Conservation (phyloP, 2,329 filamentous ascomycete genomes). For the Epichloe amarillans region DNA sequence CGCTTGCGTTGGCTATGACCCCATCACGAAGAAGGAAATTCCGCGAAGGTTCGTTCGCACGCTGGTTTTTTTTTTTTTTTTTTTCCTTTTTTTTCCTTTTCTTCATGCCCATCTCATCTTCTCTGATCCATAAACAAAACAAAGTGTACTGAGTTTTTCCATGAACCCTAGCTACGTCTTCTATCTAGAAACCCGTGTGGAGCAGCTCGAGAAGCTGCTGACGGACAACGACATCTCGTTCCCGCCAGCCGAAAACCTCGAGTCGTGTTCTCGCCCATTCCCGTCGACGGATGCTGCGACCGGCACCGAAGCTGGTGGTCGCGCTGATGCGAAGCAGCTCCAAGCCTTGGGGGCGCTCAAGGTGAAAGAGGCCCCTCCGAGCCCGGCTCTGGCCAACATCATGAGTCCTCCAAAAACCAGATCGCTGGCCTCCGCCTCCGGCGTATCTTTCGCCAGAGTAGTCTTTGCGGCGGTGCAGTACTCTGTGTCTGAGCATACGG, state of each 20-base stretch:
- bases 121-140: not conserved
- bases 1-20: slow-evolving; percentile 88
- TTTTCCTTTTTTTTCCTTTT: too few relatives aligned
- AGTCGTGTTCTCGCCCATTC: slow-evolving; percentile 38
- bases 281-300: slow-evolving; percentile 24
- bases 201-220: slow-evolving; percentile 69
- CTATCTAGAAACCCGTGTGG: slow-evolving; percentile 78
- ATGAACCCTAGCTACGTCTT: slow-evolving; percentile 65
- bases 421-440: slow-evolving; percentile 73
- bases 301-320: too few relatives aligned
- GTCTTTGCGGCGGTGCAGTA: slow-evolving; percentile 87
- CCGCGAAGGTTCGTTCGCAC: slow-evolving; percentile 75
- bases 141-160: not conserved
- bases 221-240: slow-evolving; percentile 56
- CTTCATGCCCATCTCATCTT: not conserved
- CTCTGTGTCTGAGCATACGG: slow-evolving; percentile 50
- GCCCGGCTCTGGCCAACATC: slow-evolving; percentile 52
- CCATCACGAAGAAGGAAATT: slow-evolving; percentile 91
- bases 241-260: slow-evolving; percentile 57
- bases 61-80: fast-evolving
- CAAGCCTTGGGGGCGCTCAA: slow-evolving; percentile 10
- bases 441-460: slow-evolving; percentile 86
- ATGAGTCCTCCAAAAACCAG: slow-evolving; percentile 66
- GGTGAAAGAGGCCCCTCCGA: slow-evolving; percentile 20
- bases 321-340: too few relatives aligned